These are phyloP conservation scores for Atkinsonella hypoxylon DNA, from an alignment of 2,329 filamentous ascomycete genomes.

Conservation along the genomic window DNA sequence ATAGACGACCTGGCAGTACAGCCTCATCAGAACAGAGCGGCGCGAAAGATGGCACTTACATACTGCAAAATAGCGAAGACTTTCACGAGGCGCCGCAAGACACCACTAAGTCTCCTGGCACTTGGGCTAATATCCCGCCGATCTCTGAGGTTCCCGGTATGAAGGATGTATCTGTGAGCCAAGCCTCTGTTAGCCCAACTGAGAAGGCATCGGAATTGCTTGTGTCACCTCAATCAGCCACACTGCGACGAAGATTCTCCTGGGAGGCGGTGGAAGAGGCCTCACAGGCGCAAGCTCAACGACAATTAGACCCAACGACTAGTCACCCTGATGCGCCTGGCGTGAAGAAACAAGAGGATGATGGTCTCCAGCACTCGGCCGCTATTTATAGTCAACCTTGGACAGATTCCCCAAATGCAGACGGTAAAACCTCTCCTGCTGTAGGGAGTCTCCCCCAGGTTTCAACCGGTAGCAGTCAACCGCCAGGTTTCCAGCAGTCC, in stretches of 20 bases:
- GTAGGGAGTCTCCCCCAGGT: neutral
- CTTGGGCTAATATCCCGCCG: neutral
- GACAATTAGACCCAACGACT: neutral
- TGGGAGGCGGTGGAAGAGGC: constrained; percentile 26
- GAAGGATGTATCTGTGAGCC: neutral
- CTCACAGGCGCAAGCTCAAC: constrained; percentile 8
- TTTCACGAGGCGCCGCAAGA: constrained; percentile 38
- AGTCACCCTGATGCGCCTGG: neutral
- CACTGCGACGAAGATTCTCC: constrained; percentile 22
- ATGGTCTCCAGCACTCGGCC: neutral
- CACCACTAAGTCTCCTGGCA: constrained; percentile 4
- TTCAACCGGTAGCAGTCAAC: neutral
- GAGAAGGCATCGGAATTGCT: constrained; percentile 1
- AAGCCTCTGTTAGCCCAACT: neutral
- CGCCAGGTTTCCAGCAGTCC: constrained; percentile 3
- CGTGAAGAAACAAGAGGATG: neutral
- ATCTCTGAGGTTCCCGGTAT: constrained; percentile 2
- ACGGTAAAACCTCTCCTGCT: neutral
- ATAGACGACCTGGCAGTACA: constrained; percentile 8
- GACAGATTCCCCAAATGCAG: neutral
- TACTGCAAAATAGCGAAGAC: constrained; percentile 54
- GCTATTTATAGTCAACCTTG: neutral
- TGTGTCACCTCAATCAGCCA: constrained; percentile 3
- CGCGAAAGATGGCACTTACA: constrained; percentile 46
- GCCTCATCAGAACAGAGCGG: constrained; percentile 10